Base-by-base conservation (phyloP, 306 rosid genomes). In the Crataegus laevigata region DNA sequence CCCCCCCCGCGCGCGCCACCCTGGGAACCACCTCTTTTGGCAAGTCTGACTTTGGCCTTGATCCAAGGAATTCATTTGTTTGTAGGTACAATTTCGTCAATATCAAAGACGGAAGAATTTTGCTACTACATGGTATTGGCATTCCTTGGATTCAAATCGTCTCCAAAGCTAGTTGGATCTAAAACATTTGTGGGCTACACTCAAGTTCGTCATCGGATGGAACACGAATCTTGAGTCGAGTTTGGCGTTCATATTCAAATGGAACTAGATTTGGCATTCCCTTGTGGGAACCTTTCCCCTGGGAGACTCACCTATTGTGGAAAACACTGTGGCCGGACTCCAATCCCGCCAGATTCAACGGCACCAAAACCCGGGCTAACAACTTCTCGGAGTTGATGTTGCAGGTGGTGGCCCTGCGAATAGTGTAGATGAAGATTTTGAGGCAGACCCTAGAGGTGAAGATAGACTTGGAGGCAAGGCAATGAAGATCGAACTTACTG, bases 101-200 rank as follows among this genome's bases (percentile, higher is more conserved):
- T 34, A 34, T 34, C 7, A 9, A 34, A 34, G 38, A 34, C 2
- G 38, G 9, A 34, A 34, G 8, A 34, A 34, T 34, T 34, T 34
- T 7, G 8, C 9, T 34, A 34, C 38, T 7, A 34, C 38, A 34
- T 34, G 9, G 38, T 34, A 2, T 2, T 34, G 38, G 38, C 38
- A 34, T 34, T 34, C 38, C 38, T 34, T 34, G 38, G 8, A 34
- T 9, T 34, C 9, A 6, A 34, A 34, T 34, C 38, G 0, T 34
- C 38, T 34, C 2, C 9, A 34, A 2, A 34, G 38, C 38, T 6
- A 32, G 36, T 32, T 5, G 36, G 36, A 32, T 32, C 84, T 90
- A 96, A 54, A 87, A 92, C 7, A 92, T 91, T 79, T 92, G 94
- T 0, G 96, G 98, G 66, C 98, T 92, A 12, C 96, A 90, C 75